Conservation (phyloP, 2,329 filamentous ascomycete genomes). For the Knufia fluminis region DNA sequence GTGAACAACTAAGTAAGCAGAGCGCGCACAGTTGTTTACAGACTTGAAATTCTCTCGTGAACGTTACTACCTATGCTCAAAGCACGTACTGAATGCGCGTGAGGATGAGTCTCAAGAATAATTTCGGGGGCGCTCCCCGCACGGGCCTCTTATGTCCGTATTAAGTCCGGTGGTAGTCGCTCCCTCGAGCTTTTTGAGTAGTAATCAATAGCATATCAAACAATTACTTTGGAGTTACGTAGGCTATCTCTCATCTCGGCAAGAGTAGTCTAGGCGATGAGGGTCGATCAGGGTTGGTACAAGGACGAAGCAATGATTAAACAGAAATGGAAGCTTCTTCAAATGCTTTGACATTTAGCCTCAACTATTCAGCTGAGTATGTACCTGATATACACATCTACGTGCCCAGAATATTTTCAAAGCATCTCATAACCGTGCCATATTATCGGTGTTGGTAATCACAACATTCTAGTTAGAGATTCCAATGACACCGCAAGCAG, state of each 20-base stretch:
- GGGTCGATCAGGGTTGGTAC: background rate
- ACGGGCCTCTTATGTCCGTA: background rate
- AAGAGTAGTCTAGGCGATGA: too few species aligned
- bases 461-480: conserved; percentile 46
- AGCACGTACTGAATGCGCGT: background rate
- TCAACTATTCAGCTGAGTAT: background rate
- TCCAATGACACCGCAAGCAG: conserved; percentile 93
- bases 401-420: background rate
- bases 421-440: too few species aligned
- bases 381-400: background rate
- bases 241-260: too few species aligned
- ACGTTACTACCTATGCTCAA: too few species aligned
- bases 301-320: background rate
- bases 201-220: too few species aligned
- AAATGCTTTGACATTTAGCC: background rate
- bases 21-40: too few species aligned
- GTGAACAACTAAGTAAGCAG: too few species aligned
- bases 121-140: background rate
- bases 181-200: too few species aligned
- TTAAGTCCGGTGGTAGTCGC: background rate
- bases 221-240: too few species aligned
- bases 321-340: background rate
- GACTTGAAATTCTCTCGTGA: too few species aligned
- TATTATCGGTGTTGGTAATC: too few species aligned
- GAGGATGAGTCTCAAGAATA: background rate